These are phyloP conservation scores for Phyllosticta citribraziliensis DNA, from an alignment of 2,329 filamentous ascomycete genomes.

Conservation along the genomic window DNA sequence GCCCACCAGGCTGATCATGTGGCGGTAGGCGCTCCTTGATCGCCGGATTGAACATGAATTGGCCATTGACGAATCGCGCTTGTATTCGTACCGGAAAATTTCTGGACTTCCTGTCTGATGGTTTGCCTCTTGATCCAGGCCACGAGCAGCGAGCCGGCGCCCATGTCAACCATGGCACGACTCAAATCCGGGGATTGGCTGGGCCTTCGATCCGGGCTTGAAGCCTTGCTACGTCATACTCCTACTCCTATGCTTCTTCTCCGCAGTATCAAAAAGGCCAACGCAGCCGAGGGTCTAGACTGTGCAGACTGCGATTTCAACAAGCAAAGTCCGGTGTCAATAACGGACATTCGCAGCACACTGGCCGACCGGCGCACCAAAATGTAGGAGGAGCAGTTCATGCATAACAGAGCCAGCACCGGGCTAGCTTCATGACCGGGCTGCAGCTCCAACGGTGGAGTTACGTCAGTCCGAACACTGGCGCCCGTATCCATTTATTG, in stretches of 20 bases:
- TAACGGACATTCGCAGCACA: not conserved
- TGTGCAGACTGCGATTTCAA: not conserved
- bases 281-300: not conserved
- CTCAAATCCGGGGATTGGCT: not conserved
- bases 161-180: not conserved
- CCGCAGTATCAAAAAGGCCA: not conserved
- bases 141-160: not conserved
- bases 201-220: not conserved
- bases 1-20: not conserved
- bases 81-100: not conserved
- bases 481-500: not conserved
- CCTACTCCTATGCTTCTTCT: not conserved
- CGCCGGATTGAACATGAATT: not conserved
- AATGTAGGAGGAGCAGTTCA: too few species aligned
- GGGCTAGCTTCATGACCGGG: too few species aligned
- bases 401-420: too few species aligned
- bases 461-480: not conserved
- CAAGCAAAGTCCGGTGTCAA: not conserved
- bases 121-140: not conserved
- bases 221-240: not conserved
- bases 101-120: not conserved
- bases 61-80: not conserved
- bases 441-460: not conserved
- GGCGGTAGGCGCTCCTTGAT: too few species aligned
- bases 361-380: too few species aligned